phyloP scores from a whole-genome alignment of 495 filamentous ascomycete species.

The Podospora pseudocomata region DNA sequence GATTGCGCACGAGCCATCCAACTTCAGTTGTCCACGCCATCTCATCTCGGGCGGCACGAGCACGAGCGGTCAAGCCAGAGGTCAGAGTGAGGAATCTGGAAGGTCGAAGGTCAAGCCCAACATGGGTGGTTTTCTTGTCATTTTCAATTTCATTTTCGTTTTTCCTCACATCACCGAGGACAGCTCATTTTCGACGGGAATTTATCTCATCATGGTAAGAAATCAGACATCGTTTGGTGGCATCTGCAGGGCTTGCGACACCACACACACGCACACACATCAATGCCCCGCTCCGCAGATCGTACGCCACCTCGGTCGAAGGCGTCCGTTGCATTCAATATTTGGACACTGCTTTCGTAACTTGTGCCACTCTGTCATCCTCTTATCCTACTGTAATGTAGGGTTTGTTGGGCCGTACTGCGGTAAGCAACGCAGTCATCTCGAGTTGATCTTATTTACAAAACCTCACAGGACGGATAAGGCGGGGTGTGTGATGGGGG shows the following conservation, averaged over 20 bases:
- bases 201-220: background rate
- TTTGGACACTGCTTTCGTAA: background rate
- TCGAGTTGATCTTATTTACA: background rate
- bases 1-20: slow-evolving; percentile 7
- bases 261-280: slow-evolving; percentile 1
- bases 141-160: background rate
- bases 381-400: background rate
- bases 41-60: slow-evolving; percentile 2
- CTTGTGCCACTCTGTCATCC: background rate
- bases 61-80: background rate
- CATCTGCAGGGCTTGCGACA: slow-evolving; percentile 4
- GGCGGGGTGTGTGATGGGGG: background rate
- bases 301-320: slow-evolving; percentile 4
- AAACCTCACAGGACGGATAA: background rate
- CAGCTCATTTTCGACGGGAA: no score
- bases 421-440: background rate
- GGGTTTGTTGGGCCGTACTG: background rate
- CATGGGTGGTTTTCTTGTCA: background rate
- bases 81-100: background rate
- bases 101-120: background rate
- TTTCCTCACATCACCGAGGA: background rate
- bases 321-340: background rate
- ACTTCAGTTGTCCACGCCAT: background rate
- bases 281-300: slow-evolving; percentile 1
- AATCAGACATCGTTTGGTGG: background rate